These are phyloP conservation scores for Candida mattraensis DNA, from an alignment of 805 yeast genomes.

Conservation along the genomic window DNA sequence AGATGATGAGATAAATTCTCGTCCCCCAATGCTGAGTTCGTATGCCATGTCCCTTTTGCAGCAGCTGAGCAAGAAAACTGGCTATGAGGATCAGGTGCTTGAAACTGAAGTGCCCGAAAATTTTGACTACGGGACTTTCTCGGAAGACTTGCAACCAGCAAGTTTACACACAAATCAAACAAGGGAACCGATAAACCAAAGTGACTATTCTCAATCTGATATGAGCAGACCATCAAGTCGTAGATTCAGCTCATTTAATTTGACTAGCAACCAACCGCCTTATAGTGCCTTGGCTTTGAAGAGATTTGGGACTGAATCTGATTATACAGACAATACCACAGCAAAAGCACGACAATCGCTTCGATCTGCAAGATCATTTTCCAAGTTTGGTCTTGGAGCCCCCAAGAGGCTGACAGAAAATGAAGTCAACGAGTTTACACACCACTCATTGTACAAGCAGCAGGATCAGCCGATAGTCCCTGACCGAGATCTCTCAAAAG, in stretches of 20 bases:
- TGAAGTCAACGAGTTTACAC: slow-evolving; percentile 19
- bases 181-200: slow-evolving; percentile 3
- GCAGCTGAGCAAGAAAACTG: slow-evolving; percentile 27
- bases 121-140: slow-evolving; percentile 3
- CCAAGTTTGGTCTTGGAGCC: slow-evolving; percentile 47
- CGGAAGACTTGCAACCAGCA: slow-evolving; percentile 3
- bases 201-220: slow-evolving; percentile 8
- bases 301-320: slow-evolving; percentile 6
- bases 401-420: slow-evolving; percentile 45
- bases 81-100: slow-evolving; percentile 2
- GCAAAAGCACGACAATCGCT: slow-evolving; percentile 12
- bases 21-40: slow-evolving; percentile 55
- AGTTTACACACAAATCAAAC: not conserved
- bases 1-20: slow-evolving; percentile 43
- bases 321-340: slow-evolving; percentile 11
- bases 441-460: slow-evolving; percentile 5
- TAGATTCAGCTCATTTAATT: slow-evolving; percentile 17
- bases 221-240: slow-evolving; percentile 20
- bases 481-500: slow-evolving; percentile 1
- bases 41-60: slow-evolving; percentile 50
- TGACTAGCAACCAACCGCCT: slow-evolving; percentile 7
- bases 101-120: slow-evolving; percentile 2
- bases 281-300: slow-evolving; percentile 6
- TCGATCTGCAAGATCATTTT: slow-evolving; percentile 19
- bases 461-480: slow-evolving; percentile 2